Evolutionary conservation across 805 yeast species (phyloP).

Genomic region (Lachancea lanzarotensis): DNA sequence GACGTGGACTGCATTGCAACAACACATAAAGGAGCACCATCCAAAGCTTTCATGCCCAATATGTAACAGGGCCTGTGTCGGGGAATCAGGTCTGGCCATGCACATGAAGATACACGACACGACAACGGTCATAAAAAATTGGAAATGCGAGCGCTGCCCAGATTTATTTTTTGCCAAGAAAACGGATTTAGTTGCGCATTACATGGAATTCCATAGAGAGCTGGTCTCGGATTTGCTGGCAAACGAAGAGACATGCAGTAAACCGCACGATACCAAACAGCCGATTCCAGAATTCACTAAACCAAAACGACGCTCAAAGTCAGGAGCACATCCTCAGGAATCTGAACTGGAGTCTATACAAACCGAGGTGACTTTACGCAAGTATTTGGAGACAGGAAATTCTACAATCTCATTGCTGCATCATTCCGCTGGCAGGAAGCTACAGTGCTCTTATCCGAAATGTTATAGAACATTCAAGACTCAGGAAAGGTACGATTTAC

Average conservation of each 20-base stretch:
- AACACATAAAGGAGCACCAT: slow-evolving; percentile 67
- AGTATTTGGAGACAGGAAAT: slow-evolving; percentile 21
- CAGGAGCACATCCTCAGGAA: slow-evolving; percentile 5
- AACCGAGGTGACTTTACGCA: slow-evolving; percentile 24
- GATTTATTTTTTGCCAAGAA: slow-evolving; percentile 47
- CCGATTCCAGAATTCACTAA: not conserved
- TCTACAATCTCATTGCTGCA: slow-evolving; percentile 28
- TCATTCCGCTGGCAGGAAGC: slow-evolving; percentile 32
- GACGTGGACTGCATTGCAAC: slow-evolving; percentile 67
- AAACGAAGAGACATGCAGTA: not conserved
- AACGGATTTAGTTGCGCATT: slow-evolving; percentile 51
- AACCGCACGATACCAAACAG: not conserved
- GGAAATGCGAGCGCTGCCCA: slow-evolving; percentile 59
- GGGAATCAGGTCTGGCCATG: slow-evolving; percentile 58
- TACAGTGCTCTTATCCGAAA: slow-evolving; percentile 43
- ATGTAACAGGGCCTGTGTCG: slow-evolving; percentile 70
- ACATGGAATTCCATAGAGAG: slow-evolving; percentile 38
- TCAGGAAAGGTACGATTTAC: slow-evolving; percentile 27
- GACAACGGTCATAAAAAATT: slow-evolving; percentile 42
- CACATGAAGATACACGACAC: slow-evolving; percentile 72
- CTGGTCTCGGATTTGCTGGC: not conserved
- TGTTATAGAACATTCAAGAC: slow-evolving; percentile 51
- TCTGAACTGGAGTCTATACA: slow-evolving; percentile 15
- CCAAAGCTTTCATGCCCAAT: slow-evolving; percentile 57
- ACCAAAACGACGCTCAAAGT: slow-evolving; percentile 1